These are phyloP conservation scores for Pseudogymnoascus sp. DNA, from an alignment of 2,329 filamentous ascomycete species.

Conservation along the genomic window DNA sequence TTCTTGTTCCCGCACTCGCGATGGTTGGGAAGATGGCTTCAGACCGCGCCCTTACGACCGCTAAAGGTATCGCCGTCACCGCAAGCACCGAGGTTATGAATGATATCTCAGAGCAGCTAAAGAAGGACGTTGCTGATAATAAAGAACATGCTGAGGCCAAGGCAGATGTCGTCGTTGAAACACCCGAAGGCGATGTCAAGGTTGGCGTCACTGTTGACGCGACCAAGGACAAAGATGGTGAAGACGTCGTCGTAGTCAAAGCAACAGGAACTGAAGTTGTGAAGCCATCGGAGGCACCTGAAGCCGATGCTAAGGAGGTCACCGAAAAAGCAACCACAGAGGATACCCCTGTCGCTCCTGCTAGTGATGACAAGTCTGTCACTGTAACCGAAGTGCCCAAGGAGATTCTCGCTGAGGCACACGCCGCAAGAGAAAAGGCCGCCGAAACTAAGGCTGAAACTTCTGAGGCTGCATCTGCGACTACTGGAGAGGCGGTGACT, in stretches of 20 bases:
- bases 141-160: not conserved
- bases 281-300: not conserved
- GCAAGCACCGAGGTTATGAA: constrained; percentile 19
- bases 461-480: not conserved
- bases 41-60: constrained; percentile 18
- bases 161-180: not conserved
- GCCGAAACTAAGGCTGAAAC: not conserved
- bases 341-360: not conserved
- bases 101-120: constrained; percentile 18
- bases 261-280: not conserved
- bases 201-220: not conserved
- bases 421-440: not conserved
- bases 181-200: not conserved
- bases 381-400: constrained; percentile 2
- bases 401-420: not conserved
- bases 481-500: not conserved
- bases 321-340: not conserved
- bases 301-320: not conserved
- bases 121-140: not conserved
- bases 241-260: not conserved
- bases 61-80: constrained; percentile 18
- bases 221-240: not conserved
- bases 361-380: not conserved
- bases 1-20: constrained; percentile 21
- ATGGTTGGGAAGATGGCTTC: constrained; percentile 23